Conservation (phyloP, 2,329 filamentous ascomycete species). For the Fusarium goolgardi region DNA sequence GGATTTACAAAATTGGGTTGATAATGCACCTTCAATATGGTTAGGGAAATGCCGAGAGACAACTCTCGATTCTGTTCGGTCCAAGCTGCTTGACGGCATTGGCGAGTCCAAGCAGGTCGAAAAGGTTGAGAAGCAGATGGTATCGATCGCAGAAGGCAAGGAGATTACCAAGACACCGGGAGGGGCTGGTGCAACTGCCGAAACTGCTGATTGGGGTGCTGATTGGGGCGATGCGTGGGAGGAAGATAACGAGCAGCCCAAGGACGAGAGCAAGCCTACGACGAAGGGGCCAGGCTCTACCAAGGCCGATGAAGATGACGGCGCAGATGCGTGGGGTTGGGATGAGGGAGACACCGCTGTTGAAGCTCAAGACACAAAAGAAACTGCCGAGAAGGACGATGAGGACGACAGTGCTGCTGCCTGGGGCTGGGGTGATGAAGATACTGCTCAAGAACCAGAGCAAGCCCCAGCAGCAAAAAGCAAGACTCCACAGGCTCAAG, state of each 20-base stretch:
- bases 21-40: slow-evolving; percentile 85
- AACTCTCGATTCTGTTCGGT: slow-evolving; percentile 79
- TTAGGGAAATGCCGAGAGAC: slow-evolving; percentile 83
- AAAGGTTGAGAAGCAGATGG: slow-evolving; percentile 83
- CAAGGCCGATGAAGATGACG: slow-evolving; percentile 55
- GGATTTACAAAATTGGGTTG: slow-evolving; percentile 81
- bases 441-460: slow-evolving; percentile 51
- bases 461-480: slow-evolving; percentile 19
- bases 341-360: slow-evolving; percentile 67
- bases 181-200: slow-evolving; percentile 58
- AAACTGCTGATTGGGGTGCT: slow-evolving; percentile 73
- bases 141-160: slow-evolving; percentile 74
- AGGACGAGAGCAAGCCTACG: slow-evolving; percentile 39
- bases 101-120: slow-evolving; percentile 78
- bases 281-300: slow-evolving; percentile 35
- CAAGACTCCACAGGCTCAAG: slow-evolving; percentile 40
- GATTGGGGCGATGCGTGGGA: slow-evolving; percentile 88
- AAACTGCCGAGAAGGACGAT: slow-evolving; percentile 46
- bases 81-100: slow-evolving; percentile 73
- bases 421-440: slow-evolving; percentile 88
- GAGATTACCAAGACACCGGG: slow-evolving; percentile 68
- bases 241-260: slow-evolving; percentile 67
- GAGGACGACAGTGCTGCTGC: slow-evolving; percentile 71
- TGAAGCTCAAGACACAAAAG: slow-evolving; percentile 30
- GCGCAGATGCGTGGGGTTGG: slow-evolving; percentile 85